phyloP scores from a whole-genome alignment of 176 grass and related monocot genomes.

The Rhynchospora breviuscula region DNA sequence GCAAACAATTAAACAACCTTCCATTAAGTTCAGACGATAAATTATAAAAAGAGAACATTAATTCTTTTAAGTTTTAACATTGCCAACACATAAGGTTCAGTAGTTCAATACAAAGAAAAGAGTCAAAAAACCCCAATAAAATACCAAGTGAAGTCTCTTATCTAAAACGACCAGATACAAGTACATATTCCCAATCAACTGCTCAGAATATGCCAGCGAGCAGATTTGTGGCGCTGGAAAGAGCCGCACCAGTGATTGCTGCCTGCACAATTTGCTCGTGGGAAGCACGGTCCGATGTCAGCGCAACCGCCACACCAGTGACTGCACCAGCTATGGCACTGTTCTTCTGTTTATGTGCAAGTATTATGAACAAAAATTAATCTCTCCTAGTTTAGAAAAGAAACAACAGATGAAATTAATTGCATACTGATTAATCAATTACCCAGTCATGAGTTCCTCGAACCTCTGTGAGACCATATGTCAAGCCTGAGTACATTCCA shows the following conservation, averaged over 20 bases:
- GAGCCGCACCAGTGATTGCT: constrained; percentile 75
- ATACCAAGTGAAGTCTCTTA: background rate
- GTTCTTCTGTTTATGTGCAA: constrained; percentile 43
- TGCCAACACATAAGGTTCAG: no score
- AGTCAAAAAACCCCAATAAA: no score
- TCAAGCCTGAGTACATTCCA: constrained; percentile 79
- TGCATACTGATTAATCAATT: background rate
- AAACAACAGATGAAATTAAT: background rate
- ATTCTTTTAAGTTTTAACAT: no score
- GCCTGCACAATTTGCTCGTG: constrained; percentile 66
- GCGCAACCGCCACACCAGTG: constrained; percentile 54
- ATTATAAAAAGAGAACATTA: no score
- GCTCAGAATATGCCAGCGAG: constrained; percentile 70
- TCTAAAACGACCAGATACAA: background rate
- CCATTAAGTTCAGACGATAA: no score
- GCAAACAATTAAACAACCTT: no score
- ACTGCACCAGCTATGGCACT: constrained; percentile 68
- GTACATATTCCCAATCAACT: background rate
- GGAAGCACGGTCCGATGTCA: constrained; percentile 53
- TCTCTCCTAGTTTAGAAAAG: constrained; percentile 20
- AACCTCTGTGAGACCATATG: constrained; percentile 69
- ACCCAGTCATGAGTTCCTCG: constrained; percentile 88
- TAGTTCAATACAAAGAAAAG: no score
- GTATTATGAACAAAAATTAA: background rate
- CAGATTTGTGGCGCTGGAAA: constrained; percentile 66